Evolutionary conservation across 1,139 yeast species (phyloP).

Genomic region (Diutina neorugosa): DNA sequence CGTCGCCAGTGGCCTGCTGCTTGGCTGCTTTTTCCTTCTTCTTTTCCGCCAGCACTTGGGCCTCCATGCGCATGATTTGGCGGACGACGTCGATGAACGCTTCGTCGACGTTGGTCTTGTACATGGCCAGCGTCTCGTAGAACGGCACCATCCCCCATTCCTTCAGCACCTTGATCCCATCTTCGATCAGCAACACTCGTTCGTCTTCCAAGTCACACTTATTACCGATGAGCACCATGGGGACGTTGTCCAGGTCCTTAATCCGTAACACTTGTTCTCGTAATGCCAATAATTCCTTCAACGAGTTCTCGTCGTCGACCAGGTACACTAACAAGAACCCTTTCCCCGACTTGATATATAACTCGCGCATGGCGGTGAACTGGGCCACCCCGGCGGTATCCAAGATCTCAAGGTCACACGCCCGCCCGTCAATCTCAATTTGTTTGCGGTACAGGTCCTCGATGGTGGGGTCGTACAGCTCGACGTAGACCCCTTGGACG

Average conservation of each 20-base stretch:
- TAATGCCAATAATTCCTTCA: slow-evolving; percentile 69
- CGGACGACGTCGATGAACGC: slow-evolving; percentile 86
- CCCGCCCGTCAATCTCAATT: slow-evolving; percentile 83
- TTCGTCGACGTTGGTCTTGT: slow-evolving; percentile 80
- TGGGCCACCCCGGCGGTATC: slow-evolving; percentile 45
- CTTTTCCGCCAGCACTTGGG: slow-evolving; percentile 35
- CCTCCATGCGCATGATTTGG: slow-evolving; percentile 72
- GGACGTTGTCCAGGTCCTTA: slow-evolving; percentile 67
- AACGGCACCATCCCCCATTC: slow-evolving; percentile 85
- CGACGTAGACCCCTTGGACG: slow-evolving; percentile 40
- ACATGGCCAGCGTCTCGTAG: slow-evolving; percentile 89
- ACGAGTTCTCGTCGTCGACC: slow-evolving; percentile 77
- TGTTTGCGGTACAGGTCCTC: slow-evolving; percentile 82
- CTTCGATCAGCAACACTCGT: slow-evolving; percentile 65
- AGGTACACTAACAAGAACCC: slow-evolving; percentile 63
- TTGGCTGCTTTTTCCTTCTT: slow-evolving; percentile 31
- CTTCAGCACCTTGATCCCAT: slow-evolving; percentile 72
- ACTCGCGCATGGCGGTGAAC: slow-evolving; percentile 47
- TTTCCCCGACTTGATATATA: slow-evolving; percentile 42
- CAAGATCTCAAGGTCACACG: slow-evolving; percentile 65
- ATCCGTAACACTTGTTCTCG: slow-evolving; percentile 84
- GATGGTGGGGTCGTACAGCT: slow-evolving; percentile 34
- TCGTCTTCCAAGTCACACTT: slow-evolving; percentile 73
- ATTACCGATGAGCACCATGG: slow-evolving; percentile 83
- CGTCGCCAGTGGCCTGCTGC: slow-evolving; percentile 13